These are phyloP conservation scores for Cladophialophora yegresii DNA, from an alignment of 2,329 filamentous ascomycete genomes.

Conservation along the genomic window DNA sequence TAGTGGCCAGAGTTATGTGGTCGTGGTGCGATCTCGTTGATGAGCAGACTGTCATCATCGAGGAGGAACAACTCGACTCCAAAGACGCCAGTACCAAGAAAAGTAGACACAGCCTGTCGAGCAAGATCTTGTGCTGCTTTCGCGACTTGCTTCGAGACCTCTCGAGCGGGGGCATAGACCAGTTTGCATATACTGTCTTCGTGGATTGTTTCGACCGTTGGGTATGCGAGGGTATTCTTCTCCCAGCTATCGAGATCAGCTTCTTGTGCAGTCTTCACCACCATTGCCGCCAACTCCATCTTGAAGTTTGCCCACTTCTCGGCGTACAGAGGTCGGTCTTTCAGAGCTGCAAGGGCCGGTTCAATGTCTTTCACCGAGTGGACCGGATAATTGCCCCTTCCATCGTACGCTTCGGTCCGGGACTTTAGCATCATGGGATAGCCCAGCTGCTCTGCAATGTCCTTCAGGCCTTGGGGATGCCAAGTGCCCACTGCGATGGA, in stretches of 20 bases:
- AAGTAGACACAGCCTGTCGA: conserved; percentile 72
- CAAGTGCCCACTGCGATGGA: conserved; percentile 62
- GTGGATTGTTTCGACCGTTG: conserved; percentile 90
- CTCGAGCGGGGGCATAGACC: conserved; percentile 80
- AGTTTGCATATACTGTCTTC: conserved; percentile 95
- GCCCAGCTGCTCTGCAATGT: conserved; percentile 63
- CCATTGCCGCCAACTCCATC: conserved; percentile 90
- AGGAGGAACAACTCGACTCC: conserved; percentile 95
- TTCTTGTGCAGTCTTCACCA: conserved; percentile 78
- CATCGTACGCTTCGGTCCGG: conserved; percentile 81
- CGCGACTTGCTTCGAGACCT: conserved; percentile 62
- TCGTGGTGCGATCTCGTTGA: conserved; percentile 85
- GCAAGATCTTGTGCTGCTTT: conserved; percentile 74
- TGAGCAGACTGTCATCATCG: conserved; percentile 67
- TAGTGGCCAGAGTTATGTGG: conserved; percentile 93
- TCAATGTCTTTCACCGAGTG: conserved; percentile 61
- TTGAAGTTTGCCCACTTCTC: conserved; percentile 87
- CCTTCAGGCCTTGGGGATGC: conserved; percentile 48
- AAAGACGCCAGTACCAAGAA: conserved; percentile 89
- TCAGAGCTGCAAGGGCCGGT: conserved; percentile 69
- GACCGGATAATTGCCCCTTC: conserved; percentile 67
- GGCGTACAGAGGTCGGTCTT: conserved; percentile 74
- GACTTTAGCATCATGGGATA: conserved; percentile 87
- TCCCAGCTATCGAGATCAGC: conserved; percentile 51
- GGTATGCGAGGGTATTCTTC: conserved; percentile 65